Evolutionary conservation across 768 basidiomycete genomes (phyloP).

Genomic region (Tulasnella sp.): DNA sequence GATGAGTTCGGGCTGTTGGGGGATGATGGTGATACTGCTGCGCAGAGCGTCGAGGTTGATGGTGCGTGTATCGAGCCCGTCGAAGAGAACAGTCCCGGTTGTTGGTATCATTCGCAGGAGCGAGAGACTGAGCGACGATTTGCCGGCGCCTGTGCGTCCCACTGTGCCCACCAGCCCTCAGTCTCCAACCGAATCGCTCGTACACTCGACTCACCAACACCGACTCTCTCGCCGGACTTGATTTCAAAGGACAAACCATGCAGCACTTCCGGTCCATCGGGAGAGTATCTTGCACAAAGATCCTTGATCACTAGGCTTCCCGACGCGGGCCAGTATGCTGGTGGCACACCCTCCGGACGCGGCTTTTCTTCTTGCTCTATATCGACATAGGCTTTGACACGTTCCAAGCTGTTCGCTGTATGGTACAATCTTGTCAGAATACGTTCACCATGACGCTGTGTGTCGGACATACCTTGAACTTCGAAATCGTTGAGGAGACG

Average conservation of each 20-base stretch:
- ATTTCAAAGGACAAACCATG: conserved; percentile 47
- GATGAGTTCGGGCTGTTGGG: conserved; percentile 43
- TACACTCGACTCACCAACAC: conserved; percentile 34
- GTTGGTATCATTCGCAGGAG: conserved; percentile 47
- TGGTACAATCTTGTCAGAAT: not conserved
- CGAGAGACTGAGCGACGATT: conserved; percentile 41
- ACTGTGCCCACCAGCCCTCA: conserved; percentile 26
- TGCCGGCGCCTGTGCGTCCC: conserved; percentile 47
- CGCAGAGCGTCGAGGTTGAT: conserved; percentile 48
- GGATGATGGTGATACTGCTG: conserved; percentile 49
- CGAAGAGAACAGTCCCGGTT: conserved; percentile 42
- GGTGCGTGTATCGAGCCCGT: conserved; percentile 36
- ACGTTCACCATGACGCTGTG: not conserved
- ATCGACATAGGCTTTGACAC: conserved; percentile 43
- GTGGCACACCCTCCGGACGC: conserved; percentile 35
- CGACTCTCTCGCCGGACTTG: conserved; percentile 45
- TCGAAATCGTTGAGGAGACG: conserved; percentile 37
- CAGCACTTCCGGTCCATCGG: conserved; percentile 46
- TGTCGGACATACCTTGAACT: conserved; percentile 28
- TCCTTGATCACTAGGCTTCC: conserved; percentile 42
- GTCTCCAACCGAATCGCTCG: not conserved
- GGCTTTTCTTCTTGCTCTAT: conserved; percentile 43
- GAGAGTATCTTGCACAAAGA: conserved; percentile 39
- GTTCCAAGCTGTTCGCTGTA: conserved; percentile 31
- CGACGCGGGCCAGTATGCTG: conserved; percentile 52